Percentiles rank a stretch among this genome's conserved stretches.
phyloP scores from a whole-genome alignment of 2,329 filamentous ascomycete species.

The Chaetomium sp. region DNA sequence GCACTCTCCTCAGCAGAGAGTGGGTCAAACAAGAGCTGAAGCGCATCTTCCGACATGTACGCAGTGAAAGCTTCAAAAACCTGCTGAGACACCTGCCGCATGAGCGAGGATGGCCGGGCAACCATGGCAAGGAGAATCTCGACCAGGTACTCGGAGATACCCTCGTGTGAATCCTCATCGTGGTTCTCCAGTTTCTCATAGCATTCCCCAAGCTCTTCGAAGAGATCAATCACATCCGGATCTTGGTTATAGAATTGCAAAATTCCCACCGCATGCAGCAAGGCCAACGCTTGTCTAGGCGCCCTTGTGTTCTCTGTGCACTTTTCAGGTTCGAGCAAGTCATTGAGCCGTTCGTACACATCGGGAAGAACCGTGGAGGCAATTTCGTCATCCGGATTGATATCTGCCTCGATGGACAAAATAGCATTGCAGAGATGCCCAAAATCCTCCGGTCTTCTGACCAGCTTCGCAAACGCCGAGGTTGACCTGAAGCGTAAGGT shows the following conservation, averaged over 20 bases:
- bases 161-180: slow-evolving; percentile 46
- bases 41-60: slow-evolving; percentile 64
- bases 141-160: slow-evolving; percentile 65
- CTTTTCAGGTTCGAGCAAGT: slow-evolving; percentile 39
- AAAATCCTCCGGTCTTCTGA: slow-evolving; percentile 47
- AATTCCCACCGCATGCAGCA: slow-evolving; percentile 78
- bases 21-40: slow-evolving; percentile 61
- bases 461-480: slow-evolving; percentile 52
- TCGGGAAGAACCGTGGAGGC: slow-evolving; percentile 47
- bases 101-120: slow-evolving; percentile 74
- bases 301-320: slow-evolving; percentile 19
- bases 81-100: slow-evolving; percentile 79
- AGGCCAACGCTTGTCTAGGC: slow-evolving; percentile 59
- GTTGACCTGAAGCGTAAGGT: slow-evolving; percentile 51
- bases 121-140: slow-evolving; percentile 89
- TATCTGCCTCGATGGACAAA: slow-evolving; percentile 45
- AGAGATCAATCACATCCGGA: slow-evolving; percentile 72
- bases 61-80: slow-evolving; percentile 79
- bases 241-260: slow-evolving; percentile 89
- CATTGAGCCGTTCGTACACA: slow-evolving; percentile 41
- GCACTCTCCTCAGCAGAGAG: slow-evolving; percentile 73
- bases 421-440: slow-evolving; percentile 48
- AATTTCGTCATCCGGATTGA: slow-evolving; percentile 46
- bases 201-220: slow-evolving; percentile 75
- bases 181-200: slow-evolving; percentile 60